Conservation (phyloP, 1,284 basidiomycete genomes). For the Trichosporon sp. region DNA sequence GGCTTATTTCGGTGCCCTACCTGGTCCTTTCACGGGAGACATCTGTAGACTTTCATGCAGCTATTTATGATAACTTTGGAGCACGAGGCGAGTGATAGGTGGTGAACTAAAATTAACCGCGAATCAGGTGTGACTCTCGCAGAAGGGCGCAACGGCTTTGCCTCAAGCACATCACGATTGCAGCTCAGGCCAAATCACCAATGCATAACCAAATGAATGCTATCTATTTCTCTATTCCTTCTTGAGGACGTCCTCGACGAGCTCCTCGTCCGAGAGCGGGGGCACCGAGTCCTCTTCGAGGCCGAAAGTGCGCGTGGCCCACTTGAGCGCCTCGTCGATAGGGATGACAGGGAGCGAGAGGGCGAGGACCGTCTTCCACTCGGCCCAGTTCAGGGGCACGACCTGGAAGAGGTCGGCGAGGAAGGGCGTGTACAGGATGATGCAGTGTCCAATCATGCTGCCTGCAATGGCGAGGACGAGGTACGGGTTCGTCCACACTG, state of each 20-base stretch:
- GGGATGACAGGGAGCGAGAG: slow-evolving; percentile 85
- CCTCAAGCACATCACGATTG: too few relatives aligned
- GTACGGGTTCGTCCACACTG: slow-evolving; percentile 91
- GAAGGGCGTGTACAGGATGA: slow-evolving; percentile 93
- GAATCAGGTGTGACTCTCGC: too few relatives aligned
- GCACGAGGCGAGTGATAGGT: too few relatives aligned
- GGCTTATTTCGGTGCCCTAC: slow-evolving; percentile 25
- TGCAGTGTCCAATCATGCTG: slow-evolving; percentile 88
- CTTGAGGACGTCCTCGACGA: slow-evolving; percentile 15
- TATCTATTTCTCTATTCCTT: background rate
- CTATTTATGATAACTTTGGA: background rate
- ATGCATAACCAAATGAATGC: slow-evolving; percentile 1
- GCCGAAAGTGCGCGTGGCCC: slow-evolving; percentile 41
- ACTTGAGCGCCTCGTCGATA: slow-evolving; percentile 91
- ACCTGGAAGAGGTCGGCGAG: slow-evolving; percentile 91
- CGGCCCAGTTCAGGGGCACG: slow-evolving; percentile 82
- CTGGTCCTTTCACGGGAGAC: slow-evolving; percentile 27
- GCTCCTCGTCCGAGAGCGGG: slow-evolving; percentile 16
- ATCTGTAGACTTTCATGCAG: slow-evolving; percentile 13
- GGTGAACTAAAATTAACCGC: too few relatives aligned
- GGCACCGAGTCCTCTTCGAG: slow-evolving; percentile 10
- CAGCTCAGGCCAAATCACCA: background rate
- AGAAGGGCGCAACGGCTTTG: too few relatives aligned
- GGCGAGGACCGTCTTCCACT: slow-evolving; percentile 93
- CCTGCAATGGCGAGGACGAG: slow-evolving; percentile 83